Conservation (phyloP, 768 basidiomycete species). For the Gloeopeniophorella convolvens region DNA sequence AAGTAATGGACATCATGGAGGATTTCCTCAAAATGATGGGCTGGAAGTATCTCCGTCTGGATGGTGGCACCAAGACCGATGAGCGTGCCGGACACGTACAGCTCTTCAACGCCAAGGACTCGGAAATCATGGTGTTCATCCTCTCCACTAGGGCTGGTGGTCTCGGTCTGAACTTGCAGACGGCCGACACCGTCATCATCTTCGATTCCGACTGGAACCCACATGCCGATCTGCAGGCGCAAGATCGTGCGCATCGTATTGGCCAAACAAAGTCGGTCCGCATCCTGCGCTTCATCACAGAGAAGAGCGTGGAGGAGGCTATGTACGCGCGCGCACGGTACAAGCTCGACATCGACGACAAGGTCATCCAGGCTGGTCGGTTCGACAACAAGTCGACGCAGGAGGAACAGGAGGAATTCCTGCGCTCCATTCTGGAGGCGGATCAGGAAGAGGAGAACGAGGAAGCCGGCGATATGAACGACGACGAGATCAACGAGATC, state of each 20-base stretch:
- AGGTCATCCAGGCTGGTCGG: constrained; percentile 98
- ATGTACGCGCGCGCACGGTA: constrained; percentile 92
- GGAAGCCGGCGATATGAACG: constrained; percentile 87
- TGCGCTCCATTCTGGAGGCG: constrained; percentile 85
- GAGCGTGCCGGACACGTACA: constrained; percentile 85
- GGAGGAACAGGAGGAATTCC: constrained; percentile 93
- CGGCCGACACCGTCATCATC: constrained; percentile 89
- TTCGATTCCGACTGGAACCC: constrained; percentile 94
- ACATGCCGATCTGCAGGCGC: constrained; percentile 97
- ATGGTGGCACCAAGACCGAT: constrained; percentile 94
- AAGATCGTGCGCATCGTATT: constrained; percentile 99
- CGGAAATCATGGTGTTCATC: constrained; percentile 88
- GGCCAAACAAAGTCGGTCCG: constrained; percentile 98
- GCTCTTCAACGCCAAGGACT: constrained; percentile 83
- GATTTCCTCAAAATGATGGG: constrained; percentile 87
- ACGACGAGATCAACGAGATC: constrained; percentile 91
- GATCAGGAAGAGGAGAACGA: constrained; percentile 89
- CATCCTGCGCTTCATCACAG: constrained; percentile 94
- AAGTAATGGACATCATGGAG: constrained; percentile 98
- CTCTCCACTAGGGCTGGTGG: constrained; percentile 92
- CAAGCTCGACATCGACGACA: constrained; percentile 98
- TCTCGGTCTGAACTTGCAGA: constrained; percentile 84
- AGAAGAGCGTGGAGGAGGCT: constrained; percentile 97
- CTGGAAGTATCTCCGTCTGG: constrained; percentile 86
- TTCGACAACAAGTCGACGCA: constrained; percentile 99